phyloP scores from a whole-genome alignment of 129 eudicot species.

The Saussurea involucrata region DNA sequence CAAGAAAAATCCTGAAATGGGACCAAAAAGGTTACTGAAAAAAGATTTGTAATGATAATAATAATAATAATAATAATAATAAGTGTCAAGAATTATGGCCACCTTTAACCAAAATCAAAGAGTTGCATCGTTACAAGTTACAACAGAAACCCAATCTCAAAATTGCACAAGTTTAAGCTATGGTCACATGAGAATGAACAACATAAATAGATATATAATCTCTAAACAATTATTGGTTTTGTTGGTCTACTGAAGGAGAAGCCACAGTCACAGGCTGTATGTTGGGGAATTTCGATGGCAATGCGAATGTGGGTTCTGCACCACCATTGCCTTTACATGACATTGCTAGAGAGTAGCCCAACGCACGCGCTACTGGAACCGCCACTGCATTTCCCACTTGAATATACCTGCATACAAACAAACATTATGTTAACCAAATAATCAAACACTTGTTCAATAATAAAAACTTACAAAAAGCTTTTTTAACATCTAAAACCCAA shows the following conservation, averaged over 20 bases:
- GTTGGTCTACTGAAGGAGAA: conserved; percentile 18
- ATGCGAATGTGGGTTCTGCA: conserved; percentile 18
- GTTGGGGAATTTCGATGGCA: conserved; percentile 43
- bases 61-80: neutral
- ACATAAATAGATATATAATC: neutral
- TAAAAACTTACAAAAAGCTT: neutral
- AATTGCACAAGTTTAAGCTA: neutral
- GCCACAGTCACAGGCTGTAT: conserved; percentile 8
- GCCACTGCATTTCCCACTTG: conserved; percentile 86
- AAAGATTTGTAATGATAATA: neutral
- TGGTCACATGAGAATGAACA: neutral
- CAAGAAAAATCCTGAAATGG: no score
- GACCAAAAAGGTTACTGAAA: neutral
- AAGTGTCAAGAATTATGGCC: neutral
- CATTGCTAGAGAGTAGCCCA: conserved; percentile 54
- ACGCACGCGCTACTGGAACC: conserved; percentile 63
- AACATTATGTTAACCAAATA: neutral
- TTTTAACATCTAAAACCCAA: neutral
- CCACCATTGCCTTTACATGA: conserved; percentile 33
- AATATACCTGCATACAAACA: conserved; percentile 35
- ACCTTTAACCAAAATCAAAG: neutral
- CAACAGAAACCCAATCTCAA: conserved; percentile 5
- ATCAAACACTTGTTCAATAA: neutral
- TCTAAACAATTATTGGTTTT: conserved; percentile 2
- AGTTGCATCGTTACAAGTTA: conserved; percentile 5